These are phyloP conservation scores for Penicillium psychrofluorescens DNA, from an alignment of 495 filamentous ascomycete species.

Conservation along the genomic window DNA sequence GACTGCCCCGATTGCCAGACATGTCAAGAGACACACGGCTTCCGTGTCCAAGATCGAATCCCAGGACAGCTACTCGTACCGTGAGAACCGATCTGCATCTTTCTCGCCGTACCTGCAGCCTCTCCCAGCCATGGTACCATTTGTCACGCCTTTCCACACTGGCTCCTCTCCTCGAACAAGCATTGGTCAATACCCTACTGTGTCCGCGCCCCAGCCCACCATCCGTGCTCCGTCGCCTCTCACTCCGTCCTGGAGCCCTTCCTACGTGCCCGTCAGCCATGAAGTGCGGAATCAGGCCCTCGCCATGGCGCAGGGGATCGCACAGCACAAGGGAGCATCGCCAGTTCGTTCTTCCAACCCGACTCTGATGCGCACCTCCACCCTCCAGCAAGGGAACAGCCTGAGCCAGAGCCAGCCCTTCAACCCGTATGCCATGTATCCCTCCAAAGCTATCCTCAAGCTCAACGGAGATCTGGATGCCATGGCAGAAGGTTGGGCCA, in stretches of 20 bases:
- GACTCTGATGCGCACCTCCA: slow-evolving; percentile 78
- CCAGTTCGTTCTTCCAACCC: slow-evolving; percentile 48
- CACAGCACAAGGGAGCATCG: slow-evolving; percentile 30
- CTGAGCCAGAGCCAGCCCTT: slow-evolving; percentile 45
- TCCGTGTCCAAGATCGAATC: slow-evolving; percentile 33
- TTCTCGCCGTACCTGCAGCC: slow-evolving; percentile 41
- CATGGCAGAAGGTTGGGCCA: slow-evolving; percentile 75
- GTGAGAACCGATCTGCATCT: slow-evolving; percentile 21
- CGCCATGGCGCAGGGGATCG: slow-evolving; percentile 22
- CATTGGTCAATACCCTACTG: slow-evolving; percentile 20
- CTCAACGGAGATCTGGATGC: slow-evolving; percentile 74
- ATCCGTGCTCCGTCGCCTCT: slow-evolving; percentile 37
- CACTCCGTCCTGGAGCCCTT: slow-evolving; percentile 39
- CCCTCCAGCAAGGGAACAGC: slow-evolving; percentile 52
- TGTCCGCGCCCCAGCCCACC: slow-evolving; percentile 22
- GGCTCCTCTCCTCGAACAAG: slow-evolving; percentile 24
- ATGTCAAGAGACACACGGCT: slow-evolving; percentile 40
- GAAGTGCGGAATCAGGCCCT: slow-evolving; percentile 25
- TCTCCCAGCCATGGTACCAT: slow-evolving; percentile 27
- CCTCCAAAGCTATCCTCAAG: slow-evolving; percentile 78
- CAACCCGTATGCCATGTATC: slow-evolving; percentile 77
- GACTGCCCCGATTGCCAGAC: slow-evolving; percentile 20
- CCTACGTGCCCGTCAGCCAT: slow-evolving; percentile 22
- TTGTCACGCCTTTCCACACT: slow-evolving; percentile 20
- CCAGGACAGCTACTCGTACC: slow-evolving; percentile 29